These are phyloP conservation scores for Ormosia emarginata DNA, from an alignment of 306 rosid genomes.

Conservation along the genomic window DNA sequence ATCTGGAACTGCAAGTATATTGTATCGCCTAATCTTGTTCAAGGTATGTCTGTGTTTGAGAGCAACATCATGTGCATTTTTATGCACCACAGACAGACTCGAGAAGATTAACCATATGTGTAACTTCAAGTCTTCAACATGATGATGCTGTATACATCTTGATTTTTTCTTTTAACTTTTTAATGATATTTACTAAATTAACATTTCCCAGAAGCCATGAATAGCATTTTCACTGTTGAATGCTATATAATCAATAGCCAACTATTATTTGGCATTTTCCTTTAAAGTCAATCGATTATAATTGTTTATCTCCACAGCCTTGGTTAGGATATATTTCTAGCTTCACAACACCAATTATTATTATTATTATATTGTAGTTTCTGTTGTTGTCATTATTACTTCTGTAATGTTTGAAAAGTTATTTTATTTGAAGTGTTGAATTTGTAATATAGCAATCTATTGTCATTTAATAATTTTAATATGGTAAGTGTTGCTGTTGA, in stretches of 20 bases:
- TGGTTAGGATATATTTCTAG: neutral
- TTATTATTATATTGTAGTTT: neutral
- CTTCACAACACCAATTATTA: neutral
- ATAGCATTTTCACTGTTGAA: neutral
- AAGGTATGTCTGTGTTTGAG: conserved; percentile 48
- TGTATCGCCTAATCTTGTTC: conserved; percentile 85
- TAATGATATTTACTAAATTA: neutral
- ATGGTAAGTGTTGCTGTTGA: neutral
- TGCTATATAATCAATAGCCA: neutral
- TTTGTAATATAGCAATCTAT: neutral
- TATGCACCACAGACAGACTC: neutral
- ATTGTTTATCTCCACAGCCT: neutral
- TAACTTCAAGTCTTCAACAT: neutral
- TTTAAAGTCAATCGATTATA: neutral
- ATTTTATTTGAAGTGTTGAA: neutral
- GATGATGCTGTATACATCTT: neutral
- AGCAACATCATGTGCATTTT: neutral
- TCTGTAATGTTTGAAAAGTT: neutral
- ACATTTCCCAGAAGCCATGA: neutral
- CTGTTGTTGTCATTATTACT: neutral
- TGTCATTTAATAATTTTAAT: neutral
- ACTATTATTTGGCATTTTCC: neutral
- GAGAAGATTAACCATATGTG: neutral
- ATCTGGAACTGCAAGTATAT: conserved; percentile 71
- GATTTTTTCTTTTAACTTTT: neutral